phyloP scores from a whole-genome alignment of 208 protist species.

The Leishmania aethiopica region DNA sequence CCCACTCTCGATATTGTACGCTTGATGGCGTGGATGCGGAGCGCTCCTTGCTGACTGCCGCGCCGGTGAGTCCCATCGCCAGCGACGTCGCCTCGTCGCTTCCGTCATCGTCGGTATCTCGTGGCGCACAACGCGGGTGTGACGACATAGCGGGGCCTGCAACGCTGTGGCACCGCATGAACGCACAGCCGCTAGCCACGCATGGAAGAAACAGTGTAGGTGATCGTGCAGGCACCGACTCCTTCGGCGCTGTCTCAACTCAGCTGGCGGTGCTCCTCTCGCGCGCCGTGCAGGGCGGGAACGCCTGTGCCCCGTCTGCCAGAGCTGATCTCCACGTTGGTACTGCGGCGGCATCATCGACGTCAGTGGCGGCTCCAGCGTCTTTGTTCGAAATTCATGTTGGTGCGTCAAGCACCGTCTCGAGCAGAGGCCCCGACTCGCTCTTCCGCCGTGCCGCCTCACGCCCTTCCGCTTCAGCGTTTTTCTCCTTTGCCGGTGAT shows the following conservation, averaged over 20 bases:
- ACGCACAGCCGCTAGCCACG: neutral
- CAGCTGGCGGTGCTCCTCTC: conserved; percentile 22
- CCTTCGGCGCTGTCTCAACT: neutral
- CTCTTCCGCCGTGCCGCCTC: neutral
- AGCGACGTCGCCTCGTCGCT: conserved; percentile 24
- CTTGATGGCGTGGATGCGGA: neutral
- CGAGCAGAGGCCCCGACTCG: conserved; percentile 1
- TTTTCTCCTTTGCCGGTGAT: neutral
- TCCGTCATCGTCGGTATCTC: conserved; percentile 10
- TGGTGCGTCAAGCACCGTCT: neutral
- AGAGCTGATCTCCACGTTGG: neutral
- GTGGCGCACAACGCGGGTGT: neutral
- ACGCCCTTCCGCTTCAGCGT: neutral
- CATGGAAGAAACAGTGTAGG: neutral
- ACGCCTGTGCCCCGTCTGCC: too few species aligned
- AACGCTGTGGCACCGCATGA: neutral
- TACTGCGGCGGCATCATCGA: neutral
- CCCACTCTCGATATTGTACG: neutral
- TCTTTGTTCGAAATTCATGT: conserved; percentile 26
- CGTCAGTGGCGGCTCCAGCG: neutral
- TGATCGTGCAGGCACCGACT: neutral
- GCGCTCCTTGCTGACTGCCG: conserved; percentile 9
- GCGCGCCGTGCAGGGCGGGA: conserved; percentile 13
- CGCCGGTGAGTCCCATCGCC: conserved; percentile 22
- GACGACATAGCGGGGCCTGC: neutral